Evolutionary conservation across 768 basidiomycete species (phyloP).

Genomic region (Polyporus arcularius): DNA sequence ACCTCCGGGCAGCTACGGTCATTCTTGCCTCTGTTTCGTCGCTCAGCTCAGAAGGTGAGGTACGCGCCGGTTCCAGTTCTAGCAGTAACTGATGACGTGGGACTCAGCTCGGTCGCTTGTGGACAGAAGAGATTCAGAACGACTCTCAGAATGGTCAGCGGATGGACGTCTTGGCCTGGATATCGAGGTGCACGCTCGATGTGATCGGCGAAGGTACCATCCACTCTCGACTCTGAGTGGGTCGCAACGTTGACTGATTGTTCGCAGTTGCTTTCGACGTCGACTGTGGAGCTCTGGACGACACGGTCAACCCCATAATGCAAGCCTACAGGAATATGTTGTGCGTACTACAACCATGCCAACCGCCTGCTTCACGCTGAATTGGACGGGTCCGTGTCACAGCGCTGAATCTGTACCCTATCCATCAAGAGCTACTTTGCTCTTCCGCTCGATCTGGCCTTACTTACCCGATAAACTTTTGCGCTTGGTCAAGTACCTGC

Average conservation of each 20-base stretch:
- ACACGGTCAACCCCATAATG: slow-evolving; percentile 17
- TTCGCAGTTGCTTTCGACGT: slow-evolving; percentile 26
- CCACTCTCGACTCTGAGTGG: too few relatives aligned
- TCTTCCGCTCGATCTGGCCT: slow-evolving; percentile 17
- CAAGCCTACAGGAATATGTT: slow-evolving; percentile 28
- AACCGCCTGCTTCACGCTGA: neutral
- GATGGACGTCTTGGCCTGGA: slow-evolving; percentile 23
- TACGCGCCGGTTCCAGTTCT: too few relatives aligned
- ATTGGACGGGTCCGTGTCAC: neutral
- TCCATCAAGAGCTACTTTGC: neutral
- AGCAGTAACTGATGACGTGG: neutral
- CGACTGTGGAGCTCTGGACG: slow-evolving; percentile 26
- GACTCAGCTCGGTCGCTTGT: slow-evolving; percentile 24
- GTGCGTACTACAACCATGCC: slow-evolving; percentile 9
- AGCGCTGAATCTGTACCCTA: neutral
- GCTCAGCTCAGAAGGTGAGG: slow-evolving; percentile 22
- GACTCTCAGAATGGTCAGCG: neutral
- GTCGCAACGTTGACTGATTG: neutral
- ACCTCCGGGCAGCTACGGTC: slow-evolving; percentile 22
- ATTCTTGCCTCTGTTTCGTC: slow-evolving; percentile 26
- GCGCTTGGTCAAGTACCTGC: slow-evolving; percentile 4
- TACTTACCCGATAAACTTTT: slow-evolving; percentile 13
- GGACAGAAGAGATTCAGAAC: slow-evolving; percentile 22
- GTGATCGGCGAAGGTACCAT: slow-evolving; percentile 27
- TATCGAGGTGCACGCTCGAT: slow-evolving; percentile 27